Evolutionary conservation across 192 early-diverging fungal species (phyloP), one percentile per base, ranked within the genome.

Genomic region (Mortierella alpina): DNA sequence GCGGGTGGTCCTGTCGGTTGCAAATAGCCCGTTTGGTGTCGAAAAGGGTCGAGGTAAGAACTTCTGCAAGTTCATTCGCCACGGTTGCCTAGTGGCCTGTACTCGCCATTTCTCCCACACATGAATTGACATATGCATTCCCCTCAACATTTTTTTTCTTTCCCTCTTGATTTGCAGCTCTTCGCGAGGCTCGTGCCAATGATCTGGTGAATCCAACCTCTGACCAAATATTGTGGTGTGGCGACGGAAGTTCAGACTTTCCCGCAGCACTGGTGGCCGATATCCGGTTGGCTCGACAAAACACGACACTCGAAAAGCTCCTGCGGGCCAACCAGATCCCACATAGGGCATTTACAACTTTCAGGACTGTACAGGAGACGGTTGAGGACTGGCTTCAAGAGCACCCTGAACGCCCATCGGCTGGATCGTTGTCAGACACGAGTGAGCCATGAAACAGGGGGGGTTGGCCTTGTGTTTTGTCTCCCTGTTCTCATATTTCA

Each of bases 231-330:
- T 52, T 79, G 0, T 79, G 69, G 68, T 79, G 75, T 48, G 75
- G 75, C 41, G 75, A 79, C 49, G 75, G 68, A 2, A 79, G 57
- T 20, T 70, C 75, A 12, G 75, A 79, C 22, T 79, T 79, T 23
- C 68, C 75, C 31, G 75, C 68, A 15, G 75, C 75, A 11, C 63
- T 79, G 11, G 41, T 14, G 2, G 48, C 76, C 1, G 59, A 79
- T 20, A 57, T 79, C 42, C 59, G 71, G 13, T 44, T 79, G 0
- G 76, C 76, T 17, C 68, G 76, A 41, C 11, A 79, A 42, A 56
- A 67, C 18, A 79, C 76, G 0, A 44, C 64, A 4, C 39, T 79
- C 46, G 76, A 79, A 45, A 70, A 67, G 45, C 51, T 79, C n/a
- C 67, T 48, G 20, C 54, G 64, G 0, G 69, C 68, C 3, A 79